A percentile compares a stretch with the other conserved stretches of the same genome.
phyloP scores from a whole-genome alignment of 805 yeast species.

The Candida arabinofermentans region DNA sequence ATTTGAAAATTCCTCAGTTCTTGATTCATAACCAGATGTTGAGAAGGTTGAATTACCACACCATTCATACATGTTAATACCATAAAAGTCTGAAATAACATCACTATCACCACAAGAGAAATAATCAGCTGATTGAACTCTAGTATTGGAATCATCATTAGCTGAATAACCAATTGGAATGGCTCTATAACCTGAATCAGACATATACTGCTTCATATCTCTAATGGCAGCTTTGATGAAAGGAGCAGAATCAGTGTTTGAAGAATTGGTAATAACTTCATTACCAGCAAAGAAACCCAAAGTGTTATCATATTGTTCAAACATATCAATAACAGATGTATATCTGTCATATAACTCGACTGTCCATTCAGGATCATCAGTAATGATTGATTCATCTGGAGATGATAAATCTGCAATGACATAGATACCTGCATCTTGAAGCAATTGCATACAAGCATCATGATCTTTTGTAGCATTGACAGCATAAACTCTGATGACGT shows the following conservation, averaged over 20 bases:
- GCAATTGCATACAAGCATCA: conserved; percentile 69
- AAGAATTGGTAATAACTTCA: conserved; percentile 82
- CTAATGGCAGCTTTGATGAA: conserved; percentile 95
- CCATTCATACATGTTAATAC: conserved; percentile 88
- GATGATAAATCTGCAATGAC: conserved; percentile 87
- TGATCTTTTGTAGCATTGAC: conserved; percentile 71
- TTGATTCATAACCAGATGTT: conserved; percentile 62
- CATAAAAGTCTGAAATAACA: conserved; percentile 73
- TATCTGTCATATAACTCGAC: conserved; percentile 69
- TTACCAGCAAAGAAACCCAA: conserved; percentile 97
- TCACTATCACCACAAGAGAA: conserved; percentile 74
- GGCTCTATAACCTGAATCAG: conserved; percentile 56
- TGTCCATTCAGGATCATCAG: conserved; percentile 79
- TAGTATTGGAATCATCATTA: conserved; percentile 79
- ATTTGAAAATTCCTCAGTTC: conserved; percentile 70
- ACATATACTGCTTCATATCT: conserved; percentile 77
- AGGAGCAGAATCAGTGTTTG: conserved; percentile 87
- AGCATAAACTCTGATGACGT: conserved; percentile 83
- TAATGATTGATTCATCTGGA: conserved; percentile 72
- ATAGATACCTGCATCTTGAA: conserved; percentile 84
- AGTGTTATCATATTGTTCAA: conserved; percentile 73
- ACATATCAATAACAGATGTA: conserved; percentile 73
- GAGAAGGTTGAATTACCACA: conserved; percentile 63
- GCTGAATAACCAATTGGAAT: conserved; percentile 96
- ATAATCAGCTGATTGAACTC: conserved; percentile 76